Evolutionary conservation across 1,284 basidiomycete genomes (phyloP).

Genomic region (Puccinia horiana): DNA sequence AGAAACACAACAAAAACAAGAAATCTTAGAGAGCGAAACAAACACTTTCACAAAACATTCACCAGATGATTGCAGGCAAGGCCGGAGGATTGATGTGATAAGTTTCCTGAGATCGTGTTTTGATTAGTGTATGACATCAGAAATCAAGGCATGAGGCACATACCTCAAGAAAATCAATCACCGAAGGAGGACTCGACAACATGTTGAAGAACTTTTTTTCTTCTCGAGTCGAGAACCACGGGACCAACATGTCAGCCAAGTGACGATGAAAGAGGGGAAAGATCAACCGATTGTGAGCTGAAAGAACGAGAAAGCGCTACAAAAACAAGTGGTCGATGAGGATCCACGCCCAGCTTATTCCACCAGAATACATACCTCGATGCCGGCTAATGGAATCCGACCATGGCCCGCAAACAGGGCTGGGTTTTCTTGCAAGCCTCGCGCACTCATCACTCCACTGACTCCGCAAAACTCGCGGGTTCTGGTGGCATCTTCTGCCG

Average conservation of each 20-base stretch:
- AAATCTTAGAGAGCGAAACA: no score
- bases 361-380: slow-evolving; percentile 57
- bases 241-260: slow-evolving; percentile 66
- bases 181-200: slow-evolving; percentile 61
- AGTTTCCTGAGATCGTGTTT: slow-evolving; percentile 16
- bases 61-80: slow-evolving; percentile 7
- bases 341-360: no score
- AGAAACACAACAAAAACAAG: no score
- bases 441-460: slow-evolving; percentile 65
- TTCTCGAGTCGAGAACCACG: slow-evolving; percentile 58
- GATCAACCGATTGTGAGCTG: slow-evolving; percentile 63
- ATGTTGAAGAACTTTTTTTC: slow-evolving; percentile 65
- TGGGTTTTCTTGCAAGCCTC: slow-evolving; percentile 67
- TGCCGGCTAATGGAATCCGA: slow-evolving; percentile 62
- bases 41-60: background rate
- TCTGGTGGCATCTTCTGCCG: slow-evolving; percentile 60
- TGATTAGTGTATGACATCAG: background rate
- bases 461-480: slow-evolving; percentile 63
- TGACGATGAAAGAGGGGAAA: slow-evolving; percentile 63
- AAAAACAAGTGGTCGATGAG: background rate
- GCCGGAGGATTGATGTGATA: slow-evolving; percentile 2
- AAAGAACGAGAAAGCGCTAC: slow-evolving; percentile 62
- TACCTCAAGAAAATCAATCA: slow-evolving; percentile 62
- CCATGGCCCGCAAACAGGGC: slow-evolving; percentile 65
- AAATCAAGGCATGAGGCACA: slow-evolving; percentile 54